Evolutionary conservation across 2,329 filamentous ascomycete species (phyloP), one percentile per base, ranked within the genome.

Genomic region (Colletotrichum navitas): DNA sequence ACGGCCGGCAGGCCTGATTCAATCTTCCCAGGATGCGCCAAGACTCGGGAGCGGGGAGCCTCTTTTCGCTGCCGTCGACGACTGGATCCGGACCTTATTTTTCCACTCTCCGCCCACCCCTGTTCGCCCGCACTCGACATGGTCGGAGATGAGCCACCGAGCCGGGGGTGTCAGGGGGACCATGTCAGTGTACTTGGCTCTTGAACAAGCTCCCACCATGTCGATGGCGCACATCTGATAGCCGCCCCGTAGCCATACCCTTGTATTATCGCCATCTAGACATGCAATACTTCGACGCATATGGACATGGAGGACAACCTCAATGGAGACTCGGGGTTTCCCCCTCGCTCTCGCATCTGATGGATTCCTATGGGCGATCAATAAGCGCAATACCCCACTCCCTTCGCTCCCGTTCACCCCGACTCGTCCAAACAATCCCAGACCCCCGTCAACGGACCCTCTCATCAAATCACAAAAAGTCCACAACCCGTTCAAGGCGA

Each of bases 11-110:
- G 10, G 58, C 29, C 36, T 60, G 4, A 4, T 41, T 55, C 51
- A 64, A 60, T 7, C 45, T 64, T 55, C 52, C 41, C 55, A 66
- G 47, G 36, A 67, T 11, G 21, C 8, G 68, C 68, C 68, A 72
- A 72, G 69, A 56, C 39, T 21, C 51, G 32, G 16, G n/a, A 39
- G 69, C 59, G 65, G 65, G 59, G 69, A 69, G 69, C 69, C 65
- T 68, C 69, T 69, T 41, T 52, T 47, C 65, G 24, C 26, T 36
- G 8, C 43, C 32, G 32, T 43, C 52, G 43, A 26, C 18, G 18
- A 72, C 69, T 72, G 69, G 69, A 63, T 64, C 65, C 69, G 69
- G 69, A 49, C 65, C 36, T 41, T 59, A 60, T 64, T 72, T 64
- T 49, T 69, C 69, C 69, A 64, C 54, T 26, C 65, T 52, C 59